Base-by-base conservation (phyloP, 2,329 filamentous ascomycete genomes). In the Beauveria rudraprayagi region DNA sequence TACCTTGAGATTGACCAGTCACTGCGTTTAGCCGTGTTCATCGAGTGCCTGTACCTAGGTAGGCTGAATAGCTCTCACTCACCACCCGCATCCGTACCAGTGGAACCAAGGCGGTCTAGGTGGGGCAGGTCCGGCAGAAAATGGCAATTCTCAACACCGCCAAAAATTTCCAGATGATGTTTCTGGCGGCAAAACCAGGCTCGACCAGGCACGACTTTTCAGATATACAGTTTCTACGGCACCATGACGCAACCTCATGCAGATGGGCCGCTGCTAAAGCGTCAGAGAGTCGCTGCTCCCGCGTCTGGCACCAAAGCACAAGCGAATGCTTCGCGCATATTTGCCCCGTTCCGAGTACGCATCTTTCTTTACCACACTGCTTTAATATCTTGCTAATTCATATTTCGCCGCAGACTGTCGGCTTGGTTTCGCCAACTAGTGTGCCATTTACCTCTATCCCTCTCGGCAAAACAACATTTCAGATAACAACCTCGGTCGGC, bases 401-500 rank as follows among this genome's bases (percentile, higher is more conserved):
- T 1, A 53, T 16, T 19, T 3, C n/a, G 7, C 19, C 14, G 34
- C 22, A 96, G 91, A 97, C 93, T 52, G 84, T 99, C 66, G 94
- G 94, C 17, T 81, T 99, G 37, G 91, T 99, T 2, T 97, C 94
- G 5, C 91, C 94, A 0, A 97, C 93, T 2, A 77, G 81, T 54
- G 91, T 97, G 0, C 93, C 94, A 0, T 97, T 99, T 71, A 92
- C 93, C 2, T 89, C 89, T 6, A 83, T 95, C 37, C 90, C 93
- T 0, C 80, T 96, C 17, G 94, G 94, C 62, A 96, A 96, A 76
- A 93, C 91, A 1, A 96, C 92, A 3, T 99, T 96, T 71, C 94
- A 99, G 73, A 91, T 99, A 74, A 97, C 94, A 40, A 99, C 94
- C 34, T 97, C 91, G 0, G 90, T 95, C 64, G 94, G 93, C 64